Percentiles rank a stretch among this genome's conserved stretches.
These are phyloP conservation scores for Neltuma alba DNA, from an alignment of 306 rosid species.

Conservation along the genomic window DNA sequence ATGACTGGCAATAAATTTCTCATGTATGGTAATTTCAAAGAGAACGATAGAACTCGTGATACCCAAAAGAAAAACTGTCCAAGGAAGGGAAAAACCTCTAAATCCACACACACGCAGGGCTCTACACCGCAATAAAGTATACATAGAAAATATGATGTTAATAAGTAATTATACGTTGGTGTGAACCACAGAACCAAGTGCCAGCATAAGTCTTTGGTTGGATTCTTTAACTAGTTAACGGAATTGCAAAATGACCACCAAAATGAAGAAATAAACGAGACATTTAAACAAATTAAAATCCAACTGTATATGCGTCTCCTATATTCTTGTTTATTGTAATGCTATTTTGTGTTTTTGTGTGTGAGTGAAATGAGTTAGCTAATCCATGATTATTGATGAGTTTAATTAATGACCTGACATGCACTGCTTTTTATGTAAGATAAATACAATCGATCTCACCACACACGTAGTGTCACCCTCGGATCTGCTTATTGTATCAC, in stretches of 20 bases:
- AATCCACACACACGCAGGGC: too few relatives aligned
- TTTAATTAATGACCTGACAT: not conserved
- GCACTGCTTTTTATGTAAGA: not conserved
- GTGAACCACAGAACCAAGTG: too few relatives aligned
- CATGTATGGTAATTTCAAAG: too few relatives aligned
- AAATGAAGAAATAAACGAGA: not conserved
- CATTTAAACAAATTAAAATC: not conserved
- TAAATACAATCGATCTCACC: not conserved
- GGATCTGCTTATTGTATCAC: conserved; percentile 22
- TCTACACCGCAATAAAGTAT: too few relatives aligned
- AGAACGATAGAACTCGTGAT: too few relatives aligned
- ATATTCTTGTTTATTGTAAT: not conserved
- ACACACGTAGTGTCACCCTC: not conserved
- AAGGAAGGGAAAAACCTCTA: too few relatives aligned
- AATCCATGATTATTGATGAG: not conserved
- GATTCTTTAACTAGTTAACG: not conserved
- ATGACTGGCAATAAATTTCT: too few relatives aligned
- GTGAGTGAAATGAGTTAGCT: too few relatives aligned
- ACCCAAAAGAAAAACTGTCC: too few relatives aligned
- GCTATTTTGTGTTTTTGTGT: too few relatives aligned
- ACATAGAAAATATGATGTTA: too few relatives aligned
- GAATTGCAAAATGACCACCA: not conserved
- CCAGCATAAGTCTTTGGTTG: not conserved
- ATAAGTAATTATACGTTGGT: too few relatives aligned
- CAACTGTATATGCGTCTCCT: not conserved